Conservation (phyloP, 805 yeast species). For the Kodamaea neixiangensis region DNA sequence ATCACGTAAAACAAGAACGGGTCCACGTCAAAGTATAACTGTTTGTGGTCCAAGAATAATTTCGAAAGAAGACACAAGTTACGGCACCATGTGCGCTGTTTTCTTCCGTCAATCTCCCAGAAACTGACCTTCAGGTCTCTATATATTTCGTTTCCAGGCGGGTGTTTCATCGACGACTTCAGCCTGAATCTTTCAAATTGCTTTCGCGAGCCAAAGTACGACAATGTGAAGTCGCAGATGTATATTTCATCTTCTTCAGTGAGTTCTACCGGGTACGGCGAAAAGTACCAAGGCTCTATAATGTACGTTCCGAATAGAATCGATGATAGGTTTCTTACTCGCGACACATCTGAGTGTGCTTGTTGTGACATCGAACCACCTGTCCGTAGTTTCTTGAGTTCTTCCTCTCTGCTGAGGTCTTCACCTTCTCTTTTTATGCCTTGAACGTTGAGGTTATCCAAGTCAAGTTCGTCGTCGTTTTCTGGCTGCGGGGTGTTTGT, state of each 20-base stretch:
- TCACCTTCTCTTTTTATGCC: slow-evolving; percentile 68
- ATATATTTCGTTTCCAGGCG: slow-evolving; percentile 98
- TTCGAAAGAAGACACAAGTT: slow-evolving; percentile 89
- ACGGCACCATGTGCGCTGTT: slow-evolving; percentile 96
- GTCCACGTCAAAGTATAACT: slow-evolving; percentile 95
- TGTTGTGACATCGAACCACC: slow-evolving; percentile 99
- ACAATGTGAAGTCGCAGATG: slow-evolving; percentile 87
- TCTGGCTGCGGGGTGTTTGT: slow-evolving; percentile 29
- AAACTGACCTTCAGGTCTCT: slow-evolving; percentile 91
- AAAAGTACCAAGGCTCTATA: slow-evolving; percentile 98
- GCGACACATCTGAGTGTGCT: slow-evolving; percentile 77
- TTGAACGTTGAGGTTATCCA: slow-evolving; percentile 83
- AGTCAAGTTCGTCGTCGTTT: slow-evolving; percentile 72
- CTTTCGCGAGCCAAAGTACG: slow-evolving; percentile 83
- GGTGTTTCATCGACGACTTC: slow-evolving; percentile 88
- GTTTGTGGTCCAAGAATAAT: slow-evolving; percentile 91
- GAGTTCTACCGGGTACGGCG: slow-evolving; percentile 93
- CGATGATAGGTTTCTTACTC: slow-evolving; percentile 79
- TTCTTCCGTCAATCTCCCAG: slow-evolving; percentile 96
- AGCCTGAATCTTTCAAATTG: slow-evolving; percentile 91
- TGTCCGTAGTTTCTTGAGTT: slow-evolving; percentile 86
- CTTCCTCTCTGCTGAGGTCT: slow-evolving; percentile 83
- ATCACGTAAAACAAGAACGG: slow-evolving; percentile 95
- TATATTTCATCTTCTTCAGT: slow-evolving; percentile 90
- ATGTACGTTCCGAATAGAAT: slow-evolving; percentile 86